Evolutionary conservation across 148 eudicot species (phyloP), one percentile per base, ranked within the genome.

Genomic region (Rhododendron williamsianum): DNA sequence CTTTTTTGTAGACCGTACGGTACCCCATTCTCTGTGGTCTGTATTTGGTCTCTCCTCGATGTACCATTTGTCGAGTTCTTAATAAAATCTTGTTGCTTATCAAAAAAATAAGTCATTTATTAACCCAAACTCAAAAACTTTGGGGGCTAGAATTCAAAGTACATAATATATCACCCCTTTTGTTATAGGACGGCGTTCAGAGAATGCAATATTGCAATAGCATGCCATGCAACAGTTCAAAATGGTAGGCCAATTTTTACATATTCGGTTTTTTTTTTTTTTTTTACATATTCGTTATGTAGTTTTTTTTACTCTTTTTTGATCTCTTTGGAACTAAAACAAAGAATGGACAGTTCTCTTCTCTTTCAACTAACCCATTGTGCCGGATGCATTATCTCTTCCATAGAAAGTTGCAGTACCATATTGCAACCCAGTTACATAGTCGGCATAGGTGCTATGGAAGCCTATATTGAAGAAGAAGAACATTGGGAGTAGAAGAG

Each of bases 401-500:
- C 98, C 98, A 23, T 96, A 96, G 87, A 92, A 93, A 49, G 98
- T 96, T 60, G 96, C 98, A 90, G 98, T 52, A 76, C 91, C 98
- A 48, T 65, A 84, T 82, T 85, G 72, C 98, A 95, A 94, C 9
- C 15, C 52, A 2, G 52, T 49, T 69, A 90, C 25, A 78, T n/a
- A 52, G 15, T 76, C 89, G 4, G 45, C 45, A 43, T 35, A 35
- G 2, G 36, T 35, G 36, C 36, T 35, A 35, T 80, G 67, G 48
- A 92, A 80, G 87, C 86, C 78, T 21, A 91, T 43, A 49, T 71
- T 89, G 85, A 87, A 72, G 87, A 52, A 12, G 52, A 49, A 49
- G 18, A 83, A 76, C 74, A 91, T 7, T 56, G 23, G 3, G 36
- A 69, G 10, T 3, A 92, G 36, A 25, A 91, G 74, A 46, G 90